A percentile compares a stretch with the other conserved stretches of the same genome.
phyloP scores from a whole-genome alignment of 1,284 basidiomycete genomes.

The Naganishia albida region DNA sequence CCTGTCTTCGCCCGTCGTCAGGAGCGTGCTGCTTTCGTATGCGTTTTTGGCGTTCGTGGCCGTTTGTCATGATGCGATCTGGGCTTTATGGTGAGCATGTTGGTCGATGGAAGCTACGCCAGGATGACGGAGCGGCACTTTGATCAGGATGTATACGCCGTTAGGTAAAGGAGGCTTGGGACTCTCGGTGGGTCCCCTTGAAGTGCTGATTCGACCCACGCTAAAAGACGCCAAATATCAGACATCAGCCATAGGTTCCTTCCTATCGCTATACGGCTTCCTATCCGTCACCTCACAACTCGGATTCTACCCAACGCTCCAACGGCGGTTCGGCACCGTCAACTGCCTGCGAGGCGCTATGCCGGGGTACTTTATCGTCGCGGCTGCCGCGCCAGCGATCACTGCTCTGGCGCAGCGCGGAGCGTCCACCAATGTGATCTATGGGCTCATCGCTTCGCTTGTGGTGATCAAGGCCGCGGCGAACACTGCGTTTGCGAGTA shows the following conservation, averaged over 20 bases:
- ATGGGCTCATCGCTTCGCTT: not conserved
- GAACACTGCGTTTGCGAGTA: constrained; percentile 28
- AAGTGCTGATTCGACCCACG: not conserved
- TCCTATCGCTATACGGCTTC: constrained; percentile 22
- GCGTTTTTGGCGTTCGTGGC: constrained; percentile 20
- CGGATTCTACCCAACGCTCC: constrained; percentile 12
- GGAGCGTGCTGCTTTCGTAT: constrained; percentile 16
- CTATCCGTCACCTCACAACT: constrained; percentile 22
- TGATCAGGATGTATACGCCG: constrained; percentile 24
- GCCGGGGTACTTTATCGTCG: constrained; percentile 19
- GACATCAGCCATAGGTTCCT: constrained; percentile 20
- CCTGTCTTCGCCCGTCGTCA: not conserved
- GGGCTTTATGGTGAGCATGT: constrained; percentile 23
- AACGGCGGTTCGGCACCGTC: constrained; percentile 20
- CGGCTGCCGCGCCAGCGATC: constrained; percentile 6
- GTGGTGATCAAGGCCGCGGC: constrained; percentile 13
- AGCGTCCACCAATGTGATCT: constrained; percentile 12
- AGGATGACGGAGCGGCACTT: not conserved
- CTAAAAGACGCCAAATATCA: not conserved
- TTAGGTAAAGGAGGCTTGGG: constrained; percentile 26
- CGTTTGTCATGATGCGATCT: constrained; percentile 21
- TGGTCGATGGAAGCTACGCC: not conserved
- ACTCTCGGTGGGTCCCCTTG: constrained; percentile 20
- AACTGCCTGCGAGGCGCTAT: constrained; percentile 11
- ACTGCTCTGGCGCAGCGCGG: constrained; percentile 2